Conservation (phyloP, 2,329 filamentous ascomycete species). For the Dothideomycetidae sp. region DNA sequence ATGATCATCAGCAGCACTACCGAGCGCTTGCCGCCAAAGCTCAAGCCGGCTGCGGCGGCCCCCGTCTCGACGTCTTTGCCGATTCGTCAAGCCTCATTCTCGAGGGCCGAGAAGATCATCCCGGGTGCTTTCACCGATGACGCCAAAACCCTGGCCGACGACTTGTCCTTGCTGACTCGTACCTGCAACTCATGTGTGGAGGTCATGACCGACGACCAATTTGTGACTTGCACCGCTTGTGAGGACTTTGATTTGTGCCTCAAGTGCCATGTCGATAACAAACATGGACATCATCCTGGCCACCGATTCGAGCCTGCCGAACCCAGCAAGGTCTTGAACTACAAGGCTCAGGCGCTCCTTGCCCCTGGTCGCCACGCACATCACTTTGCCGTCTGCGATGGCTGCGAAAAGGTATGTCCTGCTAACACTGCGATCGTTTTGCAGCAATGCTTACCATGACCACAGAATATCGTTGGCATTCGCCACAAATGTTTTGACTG, state of each 20-base stretch:
- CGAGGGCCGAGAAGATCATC: constrained; percentile 23
- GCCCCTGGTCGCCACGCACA: constrained; percentile 63
- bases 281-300: constrained; percentile 81
- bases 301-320: constrained; percentile 64
- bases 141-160: constrained; percentile 25
- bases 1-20: constrained; percentile 73
- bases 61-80: constrained; percentile 14
- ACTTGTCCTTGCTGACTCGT: constrained; percentile 32
- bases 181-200: constrained; percentile 61
- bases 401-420: constrained; percentile 56
- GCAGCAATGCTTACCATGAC: constrained; percentile 17
- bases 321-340: constrained; percentile 45
- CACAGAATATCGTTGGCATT: constrained; percentile 62
- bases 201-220: constrained; percentile 54
- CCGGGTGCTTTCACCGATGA: constrained; percentile 33
- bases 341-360: constrained; percentile 52
- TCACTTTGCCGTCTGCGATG: constrained; percentile 87
- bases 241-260: constrained; percentile 90
- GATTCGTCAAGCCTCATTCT: constrained; percentile 9
- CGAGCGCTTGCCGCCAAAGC: constrained; percentile 59
- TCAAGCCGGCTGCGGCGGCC: constrained; percentile 23
- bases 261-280: constrained; percentile 57
- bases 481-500: constrained; percentile 95
- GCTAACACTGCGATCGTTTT: too few species aligned
- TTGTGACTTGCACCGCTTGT: constrained; percentile 73